A percentile compares a stretch with the other conserved stretches of the same genome.
Evolutionary conservation across 2,329 filamentous ascomycete genomes (phyloP).

Genomic region (Colletotrichum filicis): DNA sequence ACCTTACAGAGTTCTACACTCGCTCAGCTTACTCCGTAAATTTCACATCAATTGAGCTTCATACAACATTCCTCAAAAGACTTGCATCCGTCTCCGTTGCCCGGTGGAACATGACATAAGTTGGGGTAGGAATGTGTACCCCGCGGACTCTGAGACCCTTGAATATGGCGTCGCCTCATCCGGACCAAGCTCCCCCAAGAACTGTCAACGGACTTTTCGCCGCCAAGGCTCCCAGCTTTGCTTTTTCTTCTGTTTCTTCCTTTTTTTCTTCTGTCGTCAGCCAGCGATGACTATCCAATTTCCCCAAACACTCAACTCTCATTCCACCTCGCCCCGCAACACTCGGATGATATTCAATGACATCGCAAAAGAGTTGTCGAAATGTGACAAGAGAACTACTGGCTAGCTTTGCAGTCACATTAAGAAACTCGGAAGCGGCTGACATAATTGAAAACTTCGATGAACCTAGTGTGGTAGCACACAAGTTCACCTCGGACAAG

Average conservation of each 20-base stretch:
- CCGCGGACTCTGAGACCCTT: background rate
- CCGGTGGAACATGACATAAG: background rate
- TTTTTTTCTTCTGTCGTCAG: background rate
- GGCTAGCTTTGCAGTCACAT: background rate
- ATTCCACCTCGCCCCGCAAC: background rate
- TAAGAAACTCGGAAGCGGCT: background rate
- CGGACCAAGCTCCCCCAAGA: background rate
- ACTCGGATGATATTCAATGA: background rate
- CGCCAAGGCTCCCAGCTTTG: background rate
- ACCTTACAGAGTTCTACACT: background rate
- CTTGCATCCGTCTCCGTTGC: background rate
- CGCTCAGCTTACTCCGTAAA: background rate
- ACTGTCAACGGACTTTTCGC: background rate
- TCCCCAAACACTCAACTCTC: background rate
- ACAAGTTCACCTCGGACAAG: too few species aligned
- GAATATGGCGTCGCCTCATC: background rate
- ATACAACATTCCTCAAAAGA: background rate
- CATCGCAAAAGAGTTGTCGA: background rate
- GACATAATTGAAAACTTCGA: too few species aligned
- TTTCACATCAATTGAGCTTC: background rate
- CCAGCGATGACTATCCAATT: background rate
- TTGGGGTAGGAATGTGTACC: background rate
- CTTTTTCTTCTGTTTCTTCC: background rate
- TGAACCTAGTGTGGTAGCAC: too few species aligned
- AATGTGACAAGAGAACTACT: background rate